Conservation (phyloP, 768 basidiomycete species). For the Suillus alpinus region DNA sequence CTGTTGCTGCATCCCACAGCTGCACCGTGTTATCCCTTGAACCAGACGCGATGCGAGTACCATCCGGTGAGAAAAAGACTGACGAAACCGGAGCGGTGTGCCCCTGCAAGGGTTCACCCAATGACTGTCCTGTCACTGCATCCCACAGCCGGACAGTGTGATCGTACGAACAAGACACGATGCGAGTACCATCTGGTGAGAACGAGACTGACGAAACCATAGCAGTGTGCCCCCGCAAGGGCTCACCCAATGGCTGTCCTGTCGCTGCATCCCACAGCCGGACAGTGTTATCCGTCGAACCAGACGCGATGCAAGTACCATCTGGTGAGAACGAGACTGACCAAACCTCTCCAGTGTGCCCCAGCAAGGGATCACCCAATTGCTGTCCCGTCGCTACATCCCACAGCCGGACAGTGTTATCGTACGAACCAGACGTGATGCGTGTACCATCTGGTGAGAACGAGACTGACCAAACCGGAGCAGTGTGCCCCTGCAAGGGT, state of each 20-base stretch:
- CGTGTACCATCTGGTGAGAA: neutral
- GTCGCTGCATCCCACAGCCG: slow-evolving; percentile 23
- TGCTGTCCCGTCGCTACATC: neutral
- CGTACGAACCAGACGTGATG: neutral
- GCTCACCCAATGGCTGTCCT: slow-evolving; percentile 13
- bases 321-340: slow-evolving; percentile 19
- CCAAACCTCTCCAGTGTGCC: neutral
- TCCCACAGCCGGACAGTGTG: slow-evolving; percentile 3
- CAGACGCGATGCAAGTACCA: slow-evolving; percentile 15
- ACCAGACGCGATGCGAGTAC: neutral
- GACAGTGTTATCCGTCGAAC: slow-evolving; percentile 13
- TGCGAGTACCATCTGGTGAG: neutral
- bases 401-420: neutral
- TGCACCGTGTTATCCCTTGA: neutral
- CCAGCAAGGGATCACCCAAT: neutral
- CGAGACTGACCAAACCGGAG: neutral
- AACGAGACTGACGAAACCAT: neutral
- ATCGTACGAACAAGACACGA: neutral
- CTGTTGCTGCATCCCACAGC: neutral
- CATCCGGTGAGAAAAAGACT: neutral
- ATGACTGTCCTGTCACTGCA: neutral
- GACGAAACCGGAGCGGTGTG: neutral
- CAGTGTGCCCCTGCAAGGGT: neutral
- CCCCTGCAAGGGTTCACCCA: neutral
- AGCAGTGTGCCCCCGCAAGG: neutral